Percentiles rank a stretch among this genome's conserved stretches.
phyloP scores from a whole-genome alignment of 2,329 filamentous ascomycete species.

The Phyllosticta capitalensis region DNA sequence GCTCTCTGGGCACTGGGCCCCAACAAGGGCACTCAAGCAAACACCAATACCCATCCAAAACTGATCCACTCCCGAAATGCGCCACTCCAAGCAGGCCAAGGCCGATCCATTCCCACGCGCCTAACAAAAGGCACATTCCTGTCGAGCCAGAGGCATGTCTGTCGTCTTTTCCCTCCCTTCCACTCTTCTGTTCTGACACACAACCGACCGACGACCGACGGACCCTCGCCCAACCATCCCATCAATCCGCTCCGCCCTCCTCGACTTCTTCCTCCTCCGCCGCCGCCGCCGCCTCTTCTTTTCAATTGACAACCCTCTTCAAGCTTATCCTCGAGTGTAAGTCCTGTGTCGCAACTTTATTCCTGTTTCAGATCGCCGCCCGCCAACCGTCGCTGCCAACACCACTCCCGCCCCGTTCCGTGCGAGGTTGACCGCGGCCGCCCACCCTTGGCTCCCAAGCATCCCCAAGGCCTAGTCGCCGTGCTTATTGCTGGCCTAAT shows the following conservation, averaged over 20 bases:
- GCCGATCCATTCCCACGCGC: constrained; percentile 11
- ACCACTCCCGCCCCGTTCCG: constrained; percentile 3
- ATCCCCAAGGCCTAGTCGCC: background rate
- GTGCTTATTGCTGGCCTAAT: constrained; percentile 11
- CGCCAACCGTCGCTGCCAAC: background rate
- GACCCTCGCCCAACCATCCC: background rate
- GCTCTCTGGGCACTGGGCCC: background rate
- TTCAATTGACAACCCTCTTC: background rate
- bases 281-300: background rate
- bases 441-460: constrained; percentile 1
- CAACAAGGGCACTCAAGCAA: background rate
- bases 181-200: background rate
- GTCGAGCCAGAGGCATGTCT: background rate
- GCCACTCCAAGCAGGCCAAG: constrained; percentile 12
- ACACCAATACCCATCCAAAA: constrained; percentile 1
- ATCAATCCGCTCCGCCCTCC: background rate
- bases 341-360: background rate
- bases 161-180: constrained; percentile 1
- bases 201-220: background rate
- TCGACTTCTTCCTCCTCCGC: background rate
- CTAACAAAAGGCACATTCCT: constrained; percentile 11
- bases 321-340: background rate
- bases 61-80: constrained; percentile 10
- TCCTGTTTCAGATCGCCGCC: background rate
- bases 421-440: constrained; percentile 4